Conservation (phyloP, 176 grass and related monocot species). For the Chrysopogon serrulatus region DNA sequence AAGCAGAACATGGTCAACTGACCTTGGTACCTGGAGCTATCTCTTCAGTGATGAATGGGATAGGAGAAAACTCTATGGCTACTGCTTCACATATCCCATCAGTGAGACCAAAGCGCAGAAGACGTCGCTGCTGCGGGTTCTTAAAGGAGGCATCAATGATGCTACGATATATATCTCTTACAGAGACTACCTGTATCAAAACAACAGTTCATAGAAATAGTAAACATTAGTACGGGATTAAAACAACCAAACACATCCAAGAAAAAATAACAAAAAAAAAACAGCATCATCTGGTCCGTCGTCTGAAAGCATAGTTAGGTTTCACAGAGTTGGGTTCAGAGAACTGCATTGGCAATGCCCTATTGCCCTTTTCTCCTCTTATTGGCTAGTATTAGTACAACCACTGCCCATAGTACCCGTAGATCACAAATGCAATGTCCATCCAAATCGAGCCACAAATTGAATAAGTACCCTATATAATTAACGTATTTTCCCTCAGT, state of each 20-base stretch:
- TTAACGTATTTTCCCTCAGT: not conserved
- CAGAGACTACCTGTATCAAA: slow-evolving; percentile 56
- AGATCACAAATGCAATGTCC: not conserved
- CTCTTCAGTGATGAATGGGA: slow-evolving; percentile 65
- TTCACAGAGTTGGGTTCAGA: not conserved
- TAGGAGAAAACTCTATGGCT: slow-evolving; percentile 69
- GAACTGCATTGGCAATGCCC: not conserved
- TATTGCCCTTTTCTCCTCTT: not conserved
- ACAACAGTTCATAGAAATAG: not conserved
- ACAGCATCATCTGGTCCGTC: not conserved
- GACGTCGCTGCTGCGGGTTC: slow-evolving; percentile 41
- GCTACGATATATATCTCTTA: slow-evolving; percentile 76
- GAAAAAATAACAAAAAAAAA: not conserved
- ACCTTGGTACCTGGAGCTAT: slow-evolving; percentile 86
- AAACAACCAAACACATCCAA: not conserved
- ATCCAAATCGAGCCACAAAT: not conserved
- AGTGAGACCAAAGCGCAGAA: slow-evolving; percentile 65
- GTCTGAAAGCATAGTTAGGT: not conserved
- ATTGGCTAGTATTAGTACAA: too few species aligned
- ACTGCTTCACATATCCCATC: slow-evolving; percentile 66
- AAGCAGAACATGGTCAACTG: slow-evolving; percentile 1
- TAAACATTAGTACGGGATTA: not conserved
- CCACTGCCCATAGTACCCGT: not conserved
- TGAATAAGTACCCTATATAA: not conserved
- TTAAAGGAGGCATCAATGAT: slow-evolving; percentile 69